A percentile compares a stretch with the other conserved stretches of the same genome.
These are phyloP conservation scores for Huntiella bhutanensis DNA, from an alignment of 2,329 filamentous ascomycete genomes.

Conservation along the genomic window DNA sequence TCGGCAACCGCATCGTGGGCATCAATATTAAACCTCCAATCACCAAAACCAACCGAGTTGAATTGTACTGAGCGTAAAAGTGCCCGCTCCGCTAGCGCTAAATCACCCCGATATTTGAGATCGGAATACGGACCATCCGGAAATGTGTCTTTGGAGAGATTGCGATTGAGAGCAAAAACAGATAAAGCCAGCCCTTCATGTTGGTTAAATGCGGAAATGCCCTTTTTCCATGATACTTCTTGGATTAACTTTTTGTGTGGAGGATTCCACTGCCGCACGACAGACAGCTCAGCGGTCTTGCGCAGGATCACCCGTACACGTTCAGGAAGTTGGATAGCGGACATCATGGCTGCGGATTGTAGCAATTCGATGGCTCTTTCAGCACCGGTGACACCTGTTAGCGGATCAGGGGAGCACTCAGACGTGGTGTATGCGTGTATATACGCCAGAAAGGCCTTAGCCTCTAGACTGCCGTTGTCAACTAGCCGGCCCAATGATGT, in stretches of 20 bases:
- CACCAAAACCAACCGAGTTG: background rate
- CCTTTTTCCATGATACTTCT: constrained; percentile 22
- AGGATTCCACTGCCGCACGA: constrained; percentile 27
- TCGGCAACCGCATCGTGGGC: too few relatives aligned
- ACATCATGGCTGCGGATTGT: constrained; percentile 27
- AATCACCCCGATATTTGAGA: background rate
- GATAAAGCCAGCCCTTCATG: constrained; percentile 16
- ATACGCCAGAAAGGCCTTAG: constrained; percentile 30
- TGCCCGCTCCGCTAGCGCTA: background rate
- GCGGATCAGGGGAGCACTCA: constrained; percentile 29
- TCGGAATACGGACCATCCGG: background rate
- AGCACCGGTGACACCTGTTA: constrained; percentile 31
- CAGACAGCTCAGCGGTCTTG: constrained; percentile 23
- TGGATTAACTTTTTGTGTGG: constrained; percentile 25
- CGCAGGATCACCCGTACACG: constrained; percentile 20
- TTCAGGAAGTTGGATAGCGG: constrained; percentile 23
- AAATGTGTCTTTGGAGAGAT: too few relatives aligned
- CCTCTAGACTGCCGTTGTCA: constrained; percentile 31
- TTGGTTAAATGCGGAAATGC: constrained; percentile 25
- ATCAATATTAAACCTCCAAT: too few relatives aligned
- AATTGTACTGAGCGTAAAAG: background rate
- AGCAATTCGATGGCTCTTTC: constrained; percentile 33
- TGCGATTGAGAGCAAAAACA: too few relatives aligned
- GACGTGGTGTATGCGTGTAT: constrained; percentile 34
- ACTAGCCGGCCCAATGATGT: constrained; percentile 27